phyloP scores from a whole-genome alignment of 805 yeast species.

The Kuraishia borneana region DNA sequence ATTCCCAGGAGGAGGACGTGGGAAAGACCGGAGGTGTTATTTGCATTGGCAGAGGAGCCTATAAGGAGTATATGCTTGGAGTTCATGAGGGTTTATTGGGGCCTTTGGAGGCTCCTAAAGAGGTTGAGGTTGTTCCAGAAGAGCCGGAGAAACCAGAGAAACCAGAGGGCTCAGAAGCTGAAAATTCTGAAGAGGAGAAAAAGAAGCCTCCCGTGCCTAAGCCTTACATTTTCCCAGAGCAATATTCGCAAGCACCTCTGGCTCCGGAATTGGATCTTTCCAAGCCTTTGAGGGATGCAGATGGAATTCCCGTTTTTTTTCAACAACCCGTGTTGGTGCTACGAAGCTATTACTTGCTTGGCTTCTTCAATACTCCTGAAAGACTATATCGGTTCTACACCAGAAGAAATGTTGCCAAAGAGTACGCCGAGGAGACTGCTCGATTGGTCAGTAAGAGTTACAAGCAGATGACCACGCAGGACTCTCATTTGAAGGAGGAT shows the following conservation, averaged over 20 bases:
- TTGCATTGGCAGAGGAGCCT: constrained; percentile 93
- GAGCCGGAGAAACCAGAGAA: not conserved
- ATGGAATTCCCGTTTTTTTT: constrained; percentile 45
- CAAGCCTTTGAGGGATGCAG: constrained; percentile 13
- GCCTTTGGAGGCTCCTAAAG: constrained; percentile 46
- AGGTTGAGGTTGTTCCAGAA: constrained; percentile 4
- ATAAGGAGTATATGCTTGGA: constrained; percentile 83
- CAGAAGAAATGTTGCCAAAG: constrained; percentile 59
- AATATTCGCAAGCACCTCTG: constrained; percentile 40
- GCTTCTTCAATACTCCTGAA: constrained; percentile 66
- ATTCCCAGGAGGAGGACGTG: constrained; percentile 32
- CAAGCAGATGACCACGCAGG: constrained; percentile 40
- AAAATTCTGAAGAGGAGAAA: constrained; percentile 17
- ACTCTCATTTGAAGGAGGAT: constrained; percentile 29
- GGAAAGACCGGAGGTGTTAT: constrained; percentile 70
- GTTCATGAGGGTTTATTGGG: constrained; percentile 93
- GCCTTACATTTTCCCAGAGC: constrained; percentile 52
- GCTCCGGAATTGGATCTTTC: constrained; percentile 50
- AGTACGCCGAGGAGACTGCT: constrained; percentile 42
- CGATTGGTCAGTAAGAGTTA: constrained; percentile 40
- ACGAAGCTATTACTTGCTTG: constrained; percentile 68
- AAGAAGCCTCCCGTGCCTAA: constrained; percentile 37
- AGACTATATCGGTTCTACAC: constrained; percentile 73
- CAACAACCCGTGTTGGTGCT: constrained; percentile 72
- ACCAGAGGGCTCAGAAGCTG: constrained; percentile 11